A percentile compares a stretch with the other conserved stretches of the same genome.
These are phyloP conservation scores for Theobroma grandiflorum DNA, from an alignment of 441 rosid species.

Conservation along the genomic window DNA sequence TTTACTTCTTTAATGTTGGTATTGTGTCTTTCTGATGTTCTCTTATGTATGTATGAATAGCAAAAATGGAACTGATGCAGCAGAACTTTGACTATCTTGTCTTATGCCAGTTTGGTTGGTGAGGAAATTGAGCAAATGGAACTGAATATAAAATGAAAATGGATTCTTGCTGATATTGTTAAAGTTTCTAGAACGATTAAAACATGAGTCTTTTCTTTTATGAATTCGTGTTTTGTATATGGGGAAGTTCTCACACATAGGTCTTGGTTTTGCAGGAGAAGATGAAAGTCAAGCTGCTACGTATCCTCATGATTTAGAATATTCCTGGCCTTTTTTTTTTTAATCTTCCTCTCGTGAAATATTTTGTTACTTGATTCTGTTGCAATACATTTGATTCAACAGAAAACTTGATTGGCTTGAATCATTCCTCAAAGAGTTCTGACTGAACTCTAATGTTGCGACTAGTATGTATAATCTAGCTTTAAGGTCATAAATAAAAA, in stretches of 20 bases:
- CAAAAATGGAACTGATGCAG: not conserved
- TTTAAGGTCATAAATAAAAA: not conserved
- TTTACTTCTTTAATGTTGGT: not conserved
- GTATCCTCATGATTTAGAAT: slow-evolving; percentile 61
- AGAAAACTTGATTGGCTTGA: not conserved
- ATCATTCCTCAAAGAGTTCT: not conserved
- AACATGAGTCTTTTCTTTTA: not conserved
- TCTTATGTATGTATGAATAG: not conserved
- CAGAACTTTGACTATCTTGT: not conserved
- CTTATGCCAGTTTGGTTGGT: slow-evolving; percentile 8
- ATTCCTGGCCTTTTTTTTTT: not conserved
- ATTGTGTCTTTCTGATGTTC: not conserved
- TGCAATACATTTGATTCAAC: not conserved
- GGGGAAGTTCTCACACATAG: slow-evolving; percentile 8
- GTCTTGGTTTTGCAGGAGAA: slow-evolving; percentile 42
- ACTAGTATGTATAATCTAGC: too few relatives aligned
- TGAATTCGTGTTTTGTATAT: not conserved
- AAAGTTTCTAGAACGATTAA: not conserved
- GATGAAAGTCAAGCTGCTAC: slow-evolving; percentile 87
- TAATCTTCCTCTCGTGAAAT: not conserved
- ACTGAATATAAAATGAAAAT: not conserved
- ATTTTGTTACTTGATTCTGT: not conserved
- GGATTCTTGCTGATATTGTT: slow-evolving; percentile 11
- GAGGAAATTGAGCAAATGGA: not conserved
- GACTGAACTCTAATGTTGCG: not conserved